These are phyloP conservation scores for Irpex sp. DNA, from an alignment of 1,284 basidiomycete species.

Conservation along the genomic window DNA sequence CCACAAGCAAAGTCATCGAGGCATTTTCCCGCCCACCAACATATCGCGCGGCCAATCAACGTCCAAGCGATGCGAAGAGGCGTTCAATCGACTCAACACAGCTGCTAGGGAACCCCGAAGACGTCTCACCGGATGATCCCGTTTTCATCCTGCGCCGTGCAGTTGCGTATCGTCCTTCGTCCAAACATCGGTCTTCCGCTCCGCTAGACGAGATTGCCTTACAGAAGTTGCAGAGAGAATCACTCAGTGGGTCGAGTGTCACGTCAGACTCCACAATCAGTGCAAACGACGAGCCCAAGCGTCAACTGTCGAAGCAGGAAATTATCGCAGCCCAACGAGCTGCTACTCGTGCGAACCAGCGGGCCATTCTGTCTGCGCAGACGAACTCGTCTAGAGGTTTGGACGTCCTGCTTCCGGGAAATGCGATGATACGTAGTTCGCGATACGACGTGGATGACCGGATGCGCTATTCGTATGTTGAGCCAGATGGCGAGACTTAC, in stretches of 20 bases:
- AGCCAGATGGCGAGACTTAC: constrained; percentile 80
- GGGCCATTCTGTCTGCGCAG: constrained; percentile 81
- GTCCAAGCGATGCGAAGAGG: constrained; percentile 62
- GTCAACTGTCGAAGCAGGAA: constrained; percentile 71
- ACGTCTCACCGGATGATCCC: constrained; percentile 81
- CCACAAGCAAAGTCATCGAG: constrained; percentile 81
- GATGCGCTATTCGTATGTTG: constrained; percentile 90
- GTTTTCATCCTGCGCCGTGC: constrained; percentile 85
- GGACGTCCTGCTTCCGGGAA: constrained; percentile 82
- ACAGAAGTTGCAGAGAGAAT: constrained; percentile 67
- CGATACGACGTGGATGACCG: constrained; percentile 65
- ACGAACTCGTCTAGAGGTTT: constrained; percentile 82
- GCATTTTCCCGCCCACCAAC: constrained; percentile 78
- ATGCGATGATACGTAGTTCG: constrained; percentile 82
- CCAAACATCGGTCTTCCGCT: constrained; percentile 63
- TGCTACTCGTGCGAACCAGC: constrained; percentile 80
- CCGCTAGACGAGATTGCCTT: constrained; percentile 76
- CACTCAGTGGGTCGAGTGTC: constrained; percentile 42
- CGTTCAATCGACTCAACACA: constrained; percentile 83
- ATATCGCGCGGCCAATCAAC: constrained; percentile 61
- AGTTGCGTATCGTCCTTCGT: constrained; percentile 63
- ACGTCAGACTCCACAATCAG: constrained; percentile 39
- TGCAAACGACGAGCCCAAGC: constrained; percentile 35
- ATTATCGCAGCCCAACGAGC: constrained; percentile 92
- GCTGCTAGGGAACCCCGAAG: constrained; percentile 66